Evolutionary conservation across 768 basidiomycete species (phyloP).

Genomic region (Termitomyces sp.): DNA sequence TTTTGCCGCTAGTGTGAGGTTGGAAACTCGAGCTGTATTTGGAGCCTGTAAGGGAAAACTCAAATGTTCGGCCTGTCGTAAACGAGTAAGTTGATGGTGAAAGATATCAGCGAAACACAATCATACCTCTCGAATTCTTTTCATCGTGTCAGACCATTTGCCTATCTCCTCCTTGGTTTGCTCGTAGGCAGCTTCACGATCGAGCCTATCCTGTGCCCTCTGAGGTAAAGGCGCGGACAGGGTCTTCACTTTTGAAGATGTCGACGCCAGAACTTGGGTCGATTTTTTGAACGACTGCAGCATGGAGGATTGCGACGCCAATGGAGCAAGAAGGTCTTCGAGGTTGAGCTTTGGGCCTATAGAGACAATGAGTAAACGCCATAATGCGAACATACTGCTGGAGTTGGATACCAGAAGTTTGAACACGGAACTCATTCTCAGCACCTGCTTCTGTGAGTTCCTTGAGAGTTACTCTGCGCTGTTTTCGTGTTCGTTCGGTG

Average conservation of each 20-base stretch:
- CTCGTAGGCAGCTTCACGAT: slow-evolving; percentile 92
- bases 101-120: neutral
- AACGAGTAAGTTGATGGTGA: neutral
- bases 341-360: slow-evolving; percentile 55
- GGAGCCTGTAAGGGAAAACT: slow-evolving; percentile 80
- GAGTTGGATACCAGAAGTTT: slow-evolving; percentile 35
- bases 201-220: slow-evolving; percentile 82
- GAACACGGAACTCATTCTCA: slow-evolving; percentile 75
- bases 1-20: slow-evolving; percentile 71
- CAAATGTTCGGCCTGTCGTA: slow-evolving; percentile 69
- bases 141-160: slow-evolving; percentile 93
- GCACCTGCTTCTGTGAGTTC: slow-evolving; percentile 76
- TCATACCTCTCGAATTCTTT: slow-evolving; percentile 78
- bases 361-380: neutral
- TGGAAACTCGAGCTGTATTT: slow-evolving; percentile 50
- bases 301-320: slow-evolving; percentile 53
- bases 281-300: slow-evolving; percentile 66
- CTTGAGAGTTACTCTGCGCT: slow-evolving; percentile 49
- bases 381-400: neutral
- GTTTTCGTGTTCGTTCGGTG: slow-evolving; percentile 34
- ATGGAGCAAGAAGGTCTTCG: slow-evolving; percentile 72
- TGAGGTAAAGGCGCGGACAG: slow-evolving; percentile 83
- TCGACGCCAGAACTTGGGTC: slow-evolving; percentile 52
- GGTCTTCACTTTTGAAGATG: slow-evolving; percentile 49
- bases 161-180: slow-evolving; percentile 88